Evolutionary conservation across 2,329 filamentous ascomycete genomes (phyloP).

Genomic region (Botrytis pseudocinerea): DNA sequence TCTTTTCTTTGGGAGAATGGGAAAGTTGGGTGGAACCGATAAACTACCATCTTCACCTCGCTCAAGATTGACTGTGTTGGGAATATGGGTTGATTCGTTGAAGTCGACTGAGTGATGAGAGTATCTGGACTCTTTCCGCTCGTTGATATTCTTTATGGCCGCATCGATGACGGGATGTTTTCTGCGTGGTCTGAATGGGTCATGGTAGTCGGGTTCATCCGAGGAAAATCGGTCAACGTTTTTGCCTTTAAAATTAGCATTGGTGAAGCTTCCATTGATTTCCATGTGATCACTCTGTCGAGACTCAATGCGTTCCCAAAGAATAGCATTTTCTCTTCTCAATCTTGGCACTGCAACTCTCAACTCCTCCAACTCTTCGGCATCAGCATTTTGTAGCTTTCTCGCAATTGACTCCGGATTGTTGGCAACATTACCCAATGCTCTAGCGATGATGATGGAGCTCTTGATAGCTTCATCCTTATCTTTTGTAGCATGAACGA

Average conservation of each 20-base stretch:
- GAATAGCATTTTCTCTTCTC: conserved; percentile 27
- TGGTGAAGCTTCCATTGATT: background rate
- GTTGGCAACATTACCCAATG: conserved; percentile 10
- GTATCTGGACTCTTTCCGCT: background rate
- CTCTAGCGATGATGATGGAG: conserved; percentile 26
- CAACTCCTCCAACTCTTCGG: conserved; percentile 24
- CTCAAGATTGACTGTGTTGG: background rate
- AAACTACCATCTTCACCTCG: background rate
- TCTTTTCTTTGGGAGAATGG: background rate
- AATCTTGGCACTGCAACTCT: conserved; percentile 30
- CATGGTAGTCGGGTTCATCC: background rate
- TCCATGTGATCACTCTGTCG: background rate
- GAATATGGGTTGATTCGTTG: background rate
- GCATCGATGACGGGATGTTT: background rate
- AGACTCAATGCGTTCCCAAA: conserved; percentile 17
- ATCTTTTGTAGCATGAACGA: conserved; percentile 27
- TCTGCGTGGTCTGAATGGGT: background rate
- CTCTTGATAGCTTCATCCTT: conserved; percentile 29
- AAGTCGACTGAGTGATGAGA: background rate
- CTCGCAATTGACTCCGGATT: background rate
- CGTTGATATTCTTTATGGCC: background rate
- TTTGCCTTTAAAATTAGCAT: background rate
- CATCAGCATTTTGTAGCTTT: background rate
- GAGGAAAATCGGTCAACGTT: background rate
- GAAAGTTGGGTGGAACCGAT: background rate